Conservation (phyloP, 495 filamentous ascomycete species). For the Hyaloscypha hepaticicola region DNA sequence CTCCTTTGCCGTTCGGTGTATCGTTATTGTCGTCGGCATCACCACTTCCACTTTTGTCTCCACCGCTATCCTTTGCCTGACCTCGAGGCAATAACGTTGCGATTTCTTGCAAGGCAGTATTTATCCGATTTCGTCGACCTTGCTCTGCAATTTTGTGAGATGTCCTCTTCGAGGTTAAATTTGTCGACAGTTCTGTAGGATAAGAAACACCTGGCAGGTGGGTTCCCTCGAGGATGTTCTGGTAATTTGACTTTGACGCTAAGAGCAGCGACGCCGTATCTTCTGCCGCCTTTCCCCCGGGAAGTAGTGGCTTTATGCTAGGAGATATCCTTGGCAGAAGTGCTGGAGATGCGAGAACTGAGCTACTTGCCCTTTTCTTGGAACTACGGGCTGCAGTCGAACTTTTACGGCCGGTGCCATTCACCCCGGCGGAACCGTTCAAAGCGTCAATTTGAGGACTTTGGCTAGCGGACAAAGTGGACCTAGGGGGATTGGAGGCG, state of each 20-base stretch:
- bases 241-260: slow-evolving; percentile 95
- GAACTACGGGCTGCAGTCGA: slow-evolving; percentile 43
- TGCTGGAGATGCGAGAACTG: slow-evolving; percentile 77
- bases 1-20: slow-evolving; percentile 34
- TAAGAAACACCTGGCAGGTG: slow-evolving; percentile 87
- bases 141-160: slow-evolving; percentile 98
- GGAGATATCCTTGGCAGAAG: slow-evolving; percentile 92
- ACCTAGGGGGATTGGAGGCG: slow-evolving; percentile 39
- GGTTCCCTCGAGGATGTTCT: slow-evolving; percentile 93
- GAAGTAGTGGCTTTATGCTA: slow-evolving; percentile 87
- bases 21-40: slow-evolving; percentile 33
- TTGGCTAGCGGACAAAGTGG: slow-evolving; percentile 44
- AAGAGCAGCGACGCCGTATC: slow-evolving; percentile 82
- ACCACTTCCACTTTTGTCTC: slow-evolving; percentile 43
- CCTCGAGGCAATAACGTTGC: slow-evolving; percentile 69
- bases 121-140: slow-evolving; percentile 91
- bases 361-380: slow-evolving; percentile 77
- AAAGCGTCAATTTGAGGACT: slow-evolving; percentile 52
- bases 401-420: slow-evolving; percentile 36
- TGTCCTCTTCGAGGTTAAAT: slow-evolving; percentile 92
- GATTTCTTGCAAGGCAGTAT: slow-evolving; percentile 89
- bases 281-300: slow-evolving; percentile 54
- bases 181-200: slow-evolving; percentile 85
- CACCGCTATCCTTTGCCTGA: slow-evolving; percentile 44
- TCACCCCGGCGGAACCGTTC: slow-evolving; percentile 20